Evolutionary conservation across 371 early-diverging fungal genomes (phyloP).

Genomic region (Lichtheimia hyalospora): DNA sequence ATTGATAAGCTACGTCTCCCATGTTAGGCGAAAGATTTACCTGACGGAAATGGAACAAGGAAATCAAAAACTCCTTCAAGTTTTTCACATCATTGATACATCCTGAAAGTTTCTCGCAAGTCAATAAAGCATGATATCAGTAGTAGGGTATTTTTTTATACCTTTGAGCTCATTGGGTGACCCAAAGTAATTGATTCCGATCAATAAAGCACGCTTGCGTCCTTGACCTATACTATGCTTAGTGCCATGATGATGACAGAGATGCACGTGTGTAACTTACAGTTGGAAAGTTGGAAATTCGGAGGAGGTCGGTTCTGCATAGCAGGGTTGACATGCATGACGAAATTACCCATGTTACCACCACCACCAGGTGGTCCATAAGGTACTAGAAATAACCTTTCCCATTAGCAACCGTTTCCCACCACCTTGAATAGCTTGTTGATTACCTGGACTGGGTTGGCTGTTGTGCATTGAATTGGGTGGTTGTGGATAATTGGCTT

Average conservation of each 20-base stretch:
- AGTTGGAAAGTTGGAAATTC: conserved; percentile 12
- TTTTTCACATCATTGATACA: conserved; percentile 94
- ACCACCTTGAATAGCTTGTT: background rate
- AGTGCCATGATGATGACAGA: background rate
- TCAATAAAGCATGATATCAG: background rate
- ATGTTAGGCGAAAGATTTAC: conserved; percentile 2
- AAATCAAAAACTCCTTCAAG: conserved; percentile 72
- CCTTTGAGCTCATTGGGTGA: conserved; percentile 63
- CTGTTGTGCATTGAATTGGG: conserved; percentile 21
- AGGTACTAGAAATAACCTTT: background rate
- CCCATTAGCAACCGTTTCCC: background rate
- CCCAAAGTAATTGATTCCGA: conserved; percentile 93
- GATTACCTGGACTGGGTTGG: conserved; percentile 24
- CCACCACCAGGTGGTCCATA: conserved; percentile 3
- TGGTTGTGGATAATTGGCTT: conserved; percentile 27
- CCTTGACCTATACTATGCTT: conserved; percentile 33
- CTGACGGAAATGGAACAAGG: conserved; percentile 65
- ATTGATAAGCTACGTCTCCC: background rate
- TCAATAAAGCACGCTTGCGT: conserved; percentile 78
- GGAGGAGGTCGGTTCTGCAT: conserved; percentile 26
- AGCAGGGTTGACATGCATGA: conserved; percentile 31
- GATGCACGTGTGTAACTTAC: background rate
- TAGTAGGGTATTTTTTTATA: conserved; percentile 8
- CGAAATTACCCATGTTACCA: background rate
- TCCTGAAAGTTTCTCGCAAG: conserved; percentile 38